A percentile compares a stretch with the other conserved stretches of the same genome.
Conservation (phyloP, 306 rosid genomes). For the Lotus japonicus region DNA sequence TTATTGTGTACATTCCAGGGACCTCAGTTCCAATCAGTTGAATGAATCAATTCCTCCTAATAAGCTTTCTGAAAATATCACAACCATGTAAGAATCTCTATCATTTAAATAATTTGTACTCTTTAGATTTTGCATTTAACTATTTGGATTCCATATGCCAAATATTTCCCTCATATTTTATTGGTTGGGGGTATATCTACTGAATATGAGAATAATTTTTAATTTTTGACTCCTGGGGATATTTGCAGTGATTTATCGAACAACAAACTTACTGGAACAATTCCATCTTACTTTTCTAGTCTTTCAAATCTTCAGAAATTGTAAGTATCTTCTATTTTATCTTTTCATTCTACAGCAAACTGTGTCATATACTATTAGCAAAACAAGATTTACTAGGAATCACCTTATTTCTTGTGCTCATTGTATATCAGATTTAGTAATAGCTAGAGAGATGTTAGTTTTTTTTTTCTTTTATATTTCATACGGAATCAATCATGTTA, state of each 20-base stretch:
- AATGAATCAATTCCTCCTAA: conserved; percentile 59
- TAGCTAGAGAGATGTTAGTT: background rate
- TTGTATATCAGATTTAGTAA: background rate
- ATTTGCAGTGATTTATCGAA: conserved; percentile 62
- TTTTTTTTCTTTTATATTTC: background rate
- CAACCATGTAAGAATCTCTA: conserved; percentile 71
- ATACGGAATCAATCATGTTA: conserved; percentile 1
- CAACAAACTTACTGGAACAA: conserved; percentile 62
- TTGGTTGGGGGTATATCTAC: background rate
- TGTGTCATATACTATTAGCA: background rate
- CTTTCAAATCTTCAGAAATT: conserved; percentile 64
- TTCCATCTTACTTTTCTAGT: conserved; percentile 55
- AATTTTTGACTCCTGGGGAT: conserved; percentile 4
- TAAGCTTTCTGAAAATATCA: conserved; percentile 56
- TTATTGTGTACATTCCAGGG: conserved; percentile 47
- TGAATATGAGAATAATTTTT: background rate
- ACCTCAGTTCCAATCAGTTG: conserved; percentile 72
- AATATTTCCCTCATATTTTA: background rate
- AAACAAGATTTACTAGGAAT: background rate
- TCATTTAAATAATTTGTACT: conserved; percentile 13
- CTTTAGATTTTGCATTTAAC: background rate
- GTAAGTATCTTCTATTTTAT: conserved; percentile 39
- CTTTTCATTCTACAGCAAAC: background rate
- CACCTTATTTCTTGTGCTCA: background rate
- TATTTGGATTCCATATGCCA: conserved; percentile 6